phyloP scores from a whole-genome alignment of 2,329 filamentous ascomycete genomes.

The Lizonia empirigonia region DNA sequence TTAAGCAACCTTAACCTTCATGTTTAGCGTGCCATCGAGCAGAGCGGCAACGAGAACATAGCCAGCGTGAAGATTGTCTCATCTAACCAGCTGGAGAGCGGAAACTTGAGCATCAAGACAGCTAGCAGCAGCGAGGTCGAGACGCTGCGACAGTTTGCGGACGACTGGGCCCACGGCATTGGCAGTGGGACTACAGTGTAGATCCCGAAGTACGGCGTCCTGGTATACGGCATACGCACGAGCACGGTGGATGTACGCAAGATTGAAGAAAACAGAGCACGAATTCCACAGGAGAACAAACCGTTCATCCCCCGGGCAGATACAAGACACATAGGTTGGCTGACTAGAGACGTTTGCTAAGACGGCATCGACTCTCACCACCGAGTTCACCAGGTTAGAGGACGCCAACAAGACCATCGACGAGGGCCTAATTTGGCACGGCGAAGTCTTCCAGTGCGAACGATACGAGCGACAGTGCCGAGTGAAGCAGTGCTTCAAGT shows the following conservation, averaged over 20 bases:
- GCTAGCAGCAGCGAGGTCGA: no score
- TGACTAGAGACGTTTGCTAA: no score
- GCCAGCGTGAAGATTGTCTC: constrained; percentile 21
- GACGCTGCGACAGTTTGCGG: constrained; percentile 23
- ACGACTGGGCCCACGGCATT: constrained; percentile 21
- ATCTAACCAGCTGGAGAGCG: constrained; percentile 28
- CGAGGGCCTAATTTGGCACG: no score
- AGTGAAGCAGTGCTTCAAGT: no score
- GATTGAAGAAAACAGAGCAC: constrained; percentile 22
- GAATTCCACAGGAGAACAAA: constrained; percentile 24
- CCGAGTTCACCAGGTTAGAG: no score
- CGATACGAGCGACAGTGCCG: no score
- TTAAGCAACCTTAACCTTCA: constrained; percentile 19
- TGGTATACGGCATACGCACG: constrained; percentile 23
- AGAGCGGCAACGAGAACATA: constrained; percentile 27
- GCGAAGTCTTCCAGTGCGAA: no score
- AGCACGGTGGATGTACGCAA: constrained; percentile 22
- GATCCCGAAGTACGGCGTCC: constrained; percentile 19
- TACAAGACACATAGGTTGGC: constrained; percentile 21
- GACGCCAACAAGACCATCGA: no score
- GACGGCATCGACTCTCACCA: no score
- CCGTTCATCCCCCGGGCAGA: constrained; percentile 22
- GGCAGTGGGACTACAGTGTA: constrained; percentile 9
- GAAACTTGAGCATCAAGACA: constrained; percentile 26
- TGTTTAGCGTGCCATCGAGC: constrained; percentile 21